Conservation (phyloP, 768 basidiomycete species). For the Exsudoporus frostii region DNA sequence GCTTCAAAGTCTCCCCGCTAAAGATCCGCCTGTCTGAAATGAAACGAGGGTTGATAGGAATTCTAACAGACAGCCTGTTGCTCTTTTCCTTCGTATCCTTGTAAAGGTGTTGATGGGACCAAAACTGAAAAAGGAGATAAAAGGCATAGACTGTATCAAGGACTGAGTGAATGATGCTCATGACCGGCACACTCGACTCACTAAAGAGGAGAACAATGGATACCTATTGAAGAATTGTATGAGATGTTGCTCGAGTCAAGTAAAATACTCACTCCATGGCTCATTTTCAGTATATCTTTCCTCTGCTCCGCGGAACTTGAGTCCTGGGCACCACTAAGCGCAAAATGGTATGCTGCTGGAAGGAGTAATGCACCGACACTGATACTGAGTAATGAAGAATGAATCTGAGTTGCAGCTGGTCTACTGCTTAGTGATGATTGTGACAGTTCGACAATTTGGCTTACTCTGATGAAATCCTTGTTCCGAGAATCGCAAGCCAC, state of each 20-base stretch:
- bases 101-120: constrained; percentile 54
- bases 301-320: constrained; percentile 33
- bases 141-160: constrained; percentile 43
- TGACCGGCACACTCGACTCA: constrained; percentile 26
- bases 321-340: constrained; percentile 30
- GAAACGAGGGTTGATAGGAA: constrained; percentile 29
- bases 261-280: constrained; percentile 43
- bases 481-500: constrained; percentile 72
- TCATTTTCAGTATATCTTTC: constrained; percentile 45
- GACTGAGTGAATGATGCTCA: background rate
- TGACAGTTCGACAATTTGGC: constrained; percentile 23
- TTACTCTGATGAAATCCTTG: constrained; percentile 75
- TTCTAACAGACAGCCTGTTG: constrained; percentile 33
- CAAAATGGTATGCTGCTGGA: constrained; percentile 77
- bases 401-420: constrained; percentile 60
- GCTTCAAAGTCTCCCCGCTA: constrained; percentile 22
- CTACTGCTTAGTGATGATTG: constrained; percentile 1
- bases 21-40: constrained; percentile 25
- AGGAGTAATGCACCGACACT: constrained; percentile 79
- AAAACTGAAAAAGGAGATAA: constrained; percentile 55
- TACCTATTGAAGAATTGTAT: constrained; percentile 30
- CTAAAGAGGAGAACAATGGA: constrained; percentile 53
- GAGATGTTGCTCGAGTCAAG: background rate
- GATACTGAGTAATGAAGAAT: constrained; percentile 71
- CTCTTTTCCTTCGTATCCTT: constrained; percentile 47